These are phyloP conservation scores for Parascedosporium putredinis DNA, from an alignment of 2,329 filamentous ascomycete species.

Conservation along the genomic window DNA sequence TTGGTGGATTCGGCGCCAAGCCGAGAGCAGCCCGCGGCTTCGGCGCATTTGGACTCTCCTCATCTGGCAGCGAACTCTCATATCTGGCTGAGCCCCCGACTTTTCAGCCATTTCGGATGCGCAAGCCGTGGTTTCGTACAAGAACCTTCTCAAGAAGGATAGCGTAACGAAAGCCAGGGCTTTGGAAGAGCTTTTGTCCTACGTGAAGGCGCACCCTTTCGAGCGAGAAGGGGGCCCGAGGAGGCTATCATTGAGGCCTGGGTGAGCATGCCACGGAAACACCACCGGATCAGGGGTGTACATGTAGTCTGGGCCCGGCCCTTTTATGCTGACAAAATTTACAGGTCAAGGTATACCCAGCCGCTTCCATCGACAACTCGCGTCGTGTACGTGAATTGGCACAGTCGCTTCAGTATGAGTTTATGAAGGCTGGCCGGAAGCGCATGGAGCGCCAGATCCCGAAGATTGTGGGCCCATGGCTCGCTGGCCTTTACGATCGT, in stretches of 20 bases:
- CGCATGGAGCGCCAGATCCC: constrained; percentile 73
- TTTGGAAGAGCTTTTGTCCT: constrained; percentile 68
- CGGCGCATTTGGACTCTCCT: constrained; percentile 29
- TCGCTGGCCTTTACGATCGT: constrained; percentile 78
- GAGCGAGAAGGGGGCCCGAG: constrained; percentile 55
- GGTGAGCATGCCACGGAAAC: too few relatives aligned
- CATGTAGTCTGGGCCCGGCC: too few relatives aligned
- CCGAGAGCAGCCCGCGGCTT: not conserved
- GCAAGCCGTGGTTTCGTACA: constrained; percentile 79
- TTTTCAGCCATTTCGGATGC: constrained; percentile 67
- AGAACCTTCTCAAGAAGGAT: constrained; percentile 88
- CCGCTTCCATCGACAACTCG: constrained; percentile 80
- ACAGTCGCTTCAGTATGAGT: constrained; percentile 59
- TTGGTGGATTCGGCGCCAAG: constrained; percentile 2
- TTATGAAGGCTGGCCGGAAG: constrained; percentile 59
- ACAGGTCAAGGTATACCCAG: constrained; percentile 76
- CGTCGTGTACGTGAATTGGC: constrained; percentile 80
- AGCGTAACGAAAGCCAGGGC: constrained; percentile 85
- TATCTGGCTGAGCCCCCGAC: constrained; percentile 79
- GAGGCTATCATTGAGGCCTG: constrained; percentile 80
- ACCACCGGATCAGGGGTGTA: too few relatives aligned
- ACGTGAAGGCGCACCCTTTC: constrained; percentile 44
- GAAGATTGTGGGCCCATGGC: constrained; percentile 75
- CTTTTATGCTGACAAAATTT: not conserved
- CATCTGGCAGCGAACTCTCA: constrained; percentile 50